A percentile compares a stretch with the other conserved stretches of the same genome.
Conservation (phyloP, 306 rosid genomes). For the Trifolium pratense region DNA sequence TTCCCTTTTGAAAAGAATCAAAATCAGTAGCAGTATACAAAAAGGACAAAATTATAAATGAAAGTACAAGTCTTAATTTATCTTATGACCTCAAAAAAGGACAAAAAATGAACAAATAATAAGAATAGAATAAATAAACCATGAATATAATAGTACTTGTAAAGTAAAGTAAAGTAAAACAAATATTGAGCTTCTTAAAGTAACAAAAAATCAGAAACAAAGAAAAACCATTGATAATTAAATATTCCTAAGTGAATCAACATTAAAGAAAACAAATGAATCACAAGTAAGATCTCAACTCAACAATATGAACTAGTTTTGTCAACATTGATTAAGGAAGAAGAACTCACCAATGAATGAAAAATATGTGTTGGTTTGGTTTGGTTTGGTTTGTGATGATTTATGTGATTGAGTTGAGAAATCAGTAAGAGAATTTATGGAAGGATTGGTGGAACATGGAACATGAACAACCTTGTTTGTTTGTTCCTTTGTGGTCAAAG, state of each 20-base stretch:
- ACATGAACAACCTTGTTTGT: neutral
- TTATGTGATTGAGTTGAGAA: neutral
- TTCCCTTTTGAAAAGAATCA: constrained; percentile 14
- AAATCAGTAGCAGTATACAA: neutral
- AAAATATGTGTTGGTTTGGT: neutral
- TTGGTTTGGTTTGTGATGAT: neutral
- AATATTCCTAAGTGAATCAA: constrained; percentile 15
- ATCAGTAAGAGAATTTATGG: neutral
- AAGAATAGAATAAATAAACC: constrained; percentile 18
- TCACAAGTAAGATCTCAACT: constrained; percentile 1
- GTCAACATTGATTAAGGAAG: constrained; percentile 7
- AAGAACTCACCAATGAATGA: constrained; percentile 42
- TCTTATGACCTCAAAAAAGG: neutral
- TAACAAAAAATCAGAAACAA: constrained; percentile 15
- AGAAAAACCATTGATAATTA: constrained; percentile 20
- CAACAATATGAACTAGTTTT: neutral
- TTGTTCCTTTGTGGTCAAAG: neutral
- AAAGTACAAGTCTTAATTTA: neutral
- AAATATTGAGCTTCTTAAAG: constrained; percentile 31
- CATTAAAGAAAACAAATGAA: neutral
- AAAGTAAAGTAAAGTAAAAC: neutral
- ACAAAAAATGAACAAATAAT: neutral
- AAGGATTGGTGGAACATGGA: constrained; percentile 1
- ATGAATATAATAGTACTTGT: neutral
- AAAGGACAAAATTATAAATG: constrained; percentile 5